A percentile compares a stretch with the other conserved stretches of the same genome.
phyloP scores from a whole-genome alignment of 2,329 filamentous ascomycete species.

The Orbilia blumenaviensis region DNA sequence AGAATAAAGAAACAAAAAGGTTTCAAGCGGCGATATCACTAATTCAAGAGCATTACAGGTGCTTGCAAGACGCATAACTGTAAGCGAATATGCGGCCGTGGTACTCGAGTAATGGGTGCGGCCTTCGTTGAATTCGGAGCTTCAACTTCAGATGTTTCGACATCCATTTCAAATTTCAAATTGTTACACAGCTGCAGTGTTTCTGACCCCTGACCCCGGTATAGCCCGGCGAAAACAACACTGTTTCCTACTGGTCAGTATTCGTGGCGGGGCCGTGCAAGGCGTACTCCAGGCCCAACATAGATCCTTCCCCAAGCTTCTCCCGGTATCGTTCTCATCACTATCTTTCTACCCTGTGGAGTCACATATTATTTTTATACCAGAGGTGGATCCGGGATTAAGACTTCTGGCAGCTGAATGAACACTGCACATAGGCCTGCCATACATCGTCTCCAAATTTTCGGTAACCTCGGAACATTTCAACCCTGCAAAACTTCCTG shows the following conservation, averaged over 20 bases:
- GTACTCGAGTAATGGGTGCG: conserved; percentile 9
- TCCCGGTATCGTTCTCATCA: conserved; percentile 2
- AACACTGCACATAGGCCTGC: conserved; percentile 21
- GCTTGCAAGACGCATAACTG: conserved; percentile 37
- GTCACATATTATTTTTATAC: conserved; percentile 33
- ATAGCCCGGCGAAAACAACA: conserved; percentile 29
- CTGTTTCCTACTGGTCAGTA: conserved; percentile 7
- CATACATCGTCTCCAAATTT: conserved; percentile 51
- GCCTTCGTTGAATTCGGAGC: conserved; percentile 15
- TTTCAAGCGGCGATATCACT: conserved; percentile 32
- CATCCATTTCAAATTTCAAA: conserved; percentile 47
- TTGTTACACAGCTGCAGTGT: conserved; percentile 40
- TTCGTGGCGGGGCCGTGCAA: conserved; percentile 46
- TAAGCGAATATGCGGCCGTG: conserved; percentile 53
- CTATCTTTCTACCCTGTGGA: conserved; percentile 16
- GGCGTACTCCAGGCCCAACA: conserved; percentile 25
- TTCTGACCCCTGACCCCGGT: conserved; percentile 38
- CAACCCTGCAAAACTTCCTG: conserved; percentile 29
- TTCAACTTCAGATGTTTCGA: conserved; percentile 20
- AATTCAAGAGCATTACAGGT: conserved; percentile 24
- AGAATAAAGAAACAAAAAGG: not conserved
- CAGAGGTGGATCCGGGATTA: conserved; percentile 21
- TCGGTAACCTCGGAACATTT: conserved; percentile 51
- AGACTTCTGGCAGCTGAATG: conserved; percentile 23
- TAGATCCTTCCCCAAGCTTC: conserved; percentile 11